phyloP scores from a whole-genome alignment of 306 rosid genomes.

The Corylus avellana region DNA sequence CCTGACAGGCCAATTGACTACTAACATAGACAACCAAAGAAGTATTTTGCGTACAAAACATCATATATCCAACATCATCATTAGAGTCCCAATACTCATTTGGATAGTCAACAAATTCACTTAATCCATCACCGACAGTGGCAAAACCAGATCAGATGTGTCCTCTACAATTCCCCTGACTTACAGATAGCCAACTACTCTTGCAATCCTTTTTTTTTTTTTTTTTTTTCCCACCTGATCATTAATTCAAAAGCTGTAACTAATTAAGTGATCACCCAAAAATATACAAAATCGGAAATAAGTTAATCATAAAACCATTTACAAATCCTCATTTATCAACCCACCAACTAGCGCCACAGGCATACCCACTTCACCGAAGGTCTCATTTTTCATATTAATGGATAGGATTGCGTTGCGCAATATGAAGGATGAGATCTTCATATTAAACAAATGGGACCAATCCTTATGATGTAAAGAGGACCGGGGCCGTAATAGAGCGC shows the following conservation, averaged over 20 bases:
- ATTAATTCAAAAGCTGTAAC: conserved; percentile 24
- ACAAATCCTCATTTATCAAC: not conserved
- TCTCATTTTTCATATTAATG: too few relatives aligned
- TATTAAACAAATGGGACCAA: too few relatives aligned
- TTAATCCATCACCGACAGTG: conserved; percentile 89
- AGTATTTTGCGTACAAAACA: conserved; percentile 1
- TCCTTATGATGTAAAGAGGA: too few relatives aligned
- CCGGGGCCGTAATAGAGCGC: too few relatives aligned
- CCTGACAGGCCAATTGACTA: too few relatives aligned
- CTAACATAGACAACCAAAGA: too few relatives aligned
- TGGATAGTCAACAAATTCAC: conserved; percentile 87
- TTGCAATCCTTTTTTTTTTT: conserved; percentile 64
- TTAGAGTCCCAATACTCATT: conserved; percentile 99
- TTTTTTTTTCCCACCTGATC: conserved; percentile 58
- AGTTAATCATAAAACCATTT: conserved; percentile 4
- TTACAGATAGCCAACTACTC: conserved; percentile 90
- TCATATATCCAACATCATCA: conserved; percentile 91
- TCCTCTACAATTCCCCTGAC: conserved; percentile 94
- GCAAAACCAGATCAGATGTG: conserved; percentile 94
- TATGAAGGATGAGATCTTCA: too few relatives aligned
- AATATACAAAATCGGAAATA: conserved; percentile 14
- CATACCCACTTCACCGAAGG: too few relatives aligned
- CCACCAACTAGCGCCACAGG: too few relatives aligned
- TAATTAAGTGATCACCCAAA: not conserved
- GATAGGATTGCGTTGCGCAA: too few relatives aligned